Evolutionary conservation across 306 rosid genomes (phyloP).

Genomic region (Quercus aquifolioides): DNA sequence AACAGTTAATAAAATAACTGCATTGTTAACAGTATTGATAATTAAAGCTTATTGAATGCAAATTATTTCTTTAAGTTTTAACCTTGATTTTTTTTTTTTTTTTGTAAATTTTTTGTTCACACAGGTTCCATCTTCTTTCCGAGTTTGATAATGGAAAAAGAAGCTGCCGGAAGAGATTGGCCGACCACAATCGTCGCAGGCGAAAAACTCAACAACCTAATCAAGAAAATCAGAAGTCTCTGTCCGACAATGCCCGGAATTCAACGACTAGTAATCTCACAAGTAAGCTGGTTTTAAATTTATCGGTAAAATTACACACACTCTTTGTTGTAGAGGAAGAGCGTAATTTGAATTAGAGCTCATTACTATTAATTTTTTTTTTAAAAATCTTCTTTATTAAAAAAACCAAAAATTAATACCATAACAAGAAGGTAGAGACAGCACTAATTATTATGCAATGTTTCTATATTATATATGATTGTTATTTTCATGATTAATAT

Average conservation of each 20-base stretch:
- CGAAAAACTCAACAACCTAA: conserved; percentile 76
- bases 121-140: conserved; percentile 85
- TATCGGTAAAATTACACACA: neutral
- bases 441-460: neutral
- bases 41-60: neutral
- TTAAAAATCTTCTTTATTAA: too few species aligned
- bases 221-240: conserved; percentile 49
- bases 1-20: conserved; percentile 14
- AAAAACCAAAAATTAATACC: too few species aligned
- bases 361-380: too few species aligned
- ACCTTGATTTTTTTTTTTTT: too few species aligned
- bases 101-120: neutral
- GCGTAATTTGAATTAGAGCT: too few species aligned
- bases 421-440: neutral
- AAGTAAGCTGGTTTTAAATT: conserved; percentile 32
- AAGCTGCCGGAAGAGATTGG: conserved; percentile 94
- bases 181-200: conserved; percentile 96
- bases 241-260: conserved; percentile 13
- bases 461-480: neutral
- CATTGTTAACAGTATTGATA: conserved; percentile 5
- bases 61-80: neutral
- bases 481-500: neutral
- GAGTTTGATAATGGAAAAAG: conserved; percentile 98
- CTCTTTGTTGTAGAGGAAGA: too few species aligned
- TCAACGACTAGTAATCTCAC: conserved; percentile 40